Conservation (phyloP, 192 early-diverging fungal genomes). For the Coemansia sp. region DNA sequence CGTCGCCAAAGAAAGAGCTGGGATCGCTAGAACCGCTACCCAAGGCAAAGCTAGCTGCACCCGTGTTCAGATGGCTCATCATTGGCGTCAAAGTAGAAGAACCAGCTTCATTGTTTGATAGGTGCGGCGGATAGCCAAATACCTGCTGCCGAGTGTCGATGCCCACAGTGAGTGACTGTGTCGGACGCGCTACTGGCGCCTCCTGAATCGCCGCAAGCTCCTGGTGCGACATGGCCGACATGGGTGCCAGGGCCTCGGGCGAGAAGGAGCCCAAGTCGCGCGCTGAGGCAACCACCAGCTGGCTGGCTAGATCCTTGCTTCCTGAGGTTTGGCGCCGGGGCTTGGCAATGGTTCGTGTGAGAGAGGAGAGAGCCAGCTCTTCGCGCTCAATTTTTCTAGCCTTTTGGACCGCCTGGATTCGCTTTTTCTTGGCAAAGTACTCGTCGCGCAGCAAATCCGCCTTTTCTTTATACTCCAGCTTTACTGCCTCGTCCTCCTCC, state of each 20-base stretch:
- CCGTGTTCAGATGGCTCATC: background rate
- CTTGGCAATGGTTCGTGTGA: constrained; percentile 4
- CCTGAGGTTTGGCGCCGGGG: background rate
- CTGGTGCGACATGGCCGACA: constrained; percentile 1
- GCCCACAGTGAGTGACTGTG: constrained; percentile 14
- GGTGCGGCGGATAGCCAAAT: background rate
- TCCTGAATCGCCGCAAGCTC: background rate
- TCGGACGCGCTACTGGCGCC: background rate
- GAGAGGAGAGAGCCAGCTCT: background rate
- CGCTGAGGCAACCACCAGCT: constrained; percentile 13
- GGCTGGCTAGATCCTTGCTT: background rate
- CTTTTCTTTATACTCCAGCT: constrained; percentile 17
- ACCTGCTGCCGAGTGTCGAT: background rate
- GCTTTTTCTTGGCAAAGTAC: constrained; percentile 51
- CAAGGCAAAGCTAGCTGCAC: background rate
- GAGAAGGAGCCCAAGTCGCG: constrained; percentile 33
- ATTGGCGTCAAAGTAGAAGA: background rate
- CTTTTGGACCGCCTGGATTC: constrained; percentile 19
- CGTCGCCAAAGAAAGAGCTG: background rate
- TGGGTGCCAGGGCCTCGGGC: constrained; percentile 32
- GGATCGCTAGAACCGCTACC: background rate
- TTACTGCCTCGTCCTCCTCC: constrained; percentile 19
- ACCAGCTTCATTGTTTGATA: background rate
- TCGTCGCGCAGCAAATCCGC: constrained; percentile 19
- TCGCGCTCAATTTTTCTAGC: constrained; percentile 31